These are phyloP conservation scores for Clarireedia homoeocarpa DNA, from an alignment of 2,329 filamentous ascomycete species.

Conservation along the genomic window DNA sequence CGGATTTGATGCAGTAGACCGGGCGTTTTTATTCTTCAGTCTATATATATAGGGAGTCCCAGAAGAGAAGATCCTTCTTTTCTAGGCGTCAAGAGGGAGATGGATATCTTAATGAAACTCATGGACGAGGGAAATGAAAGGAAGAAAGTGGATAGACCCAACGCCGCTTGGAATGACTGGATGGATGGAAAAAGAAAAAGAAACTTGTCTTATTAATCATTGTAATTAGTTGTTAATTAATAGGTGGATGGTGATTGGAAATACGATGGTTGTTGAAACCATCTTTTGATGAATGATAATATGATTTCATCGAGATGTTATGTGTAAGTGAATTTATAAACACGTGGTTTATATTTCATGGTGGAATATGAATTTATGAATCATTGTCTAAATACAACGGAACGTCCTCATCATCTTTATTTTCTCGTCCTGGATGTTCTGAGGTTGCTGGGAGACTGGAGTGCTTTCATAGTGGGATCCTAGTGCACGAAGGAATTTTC, in stretches of 20 bases:
- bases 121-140: neutral
- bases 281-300: neutral
- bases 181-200: neutral
- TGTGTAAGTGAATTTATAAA: too few species aligned
- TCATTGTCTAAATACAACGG: too few species aligned
- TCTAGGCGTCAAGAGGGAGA: neutral
- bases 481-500: too few species aligned
- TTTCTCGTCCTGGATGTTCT: too few species aligned
- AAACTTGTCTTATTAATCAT: neutral
- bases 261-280: neutral
- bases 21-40: constrained; percentile 3
- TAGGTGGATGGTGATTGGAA: neutral
- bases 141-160: neutral
- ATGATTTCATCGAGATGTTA: too few species aligned
- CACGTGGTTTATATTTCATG: too few species aligned
- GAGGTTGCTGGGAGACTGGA: too few species aligned
- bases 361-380: too few species aligned
- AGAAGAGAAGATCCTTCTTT: neutral
- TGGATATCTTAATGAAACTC: neutral
- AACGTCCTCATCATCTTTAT: too few species aligned
- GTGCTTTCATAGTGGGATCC: too few species aligned
- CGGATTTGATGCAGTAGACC: constrained; percentile 5
- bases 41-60: constrained; percentile 1
- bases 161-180: neutral
- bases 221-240: neutral